phyloP scores from a whole-genome alignment of 1,284 basidiomycete species.

The Microbotryum silenes-acaulis region DNA sequence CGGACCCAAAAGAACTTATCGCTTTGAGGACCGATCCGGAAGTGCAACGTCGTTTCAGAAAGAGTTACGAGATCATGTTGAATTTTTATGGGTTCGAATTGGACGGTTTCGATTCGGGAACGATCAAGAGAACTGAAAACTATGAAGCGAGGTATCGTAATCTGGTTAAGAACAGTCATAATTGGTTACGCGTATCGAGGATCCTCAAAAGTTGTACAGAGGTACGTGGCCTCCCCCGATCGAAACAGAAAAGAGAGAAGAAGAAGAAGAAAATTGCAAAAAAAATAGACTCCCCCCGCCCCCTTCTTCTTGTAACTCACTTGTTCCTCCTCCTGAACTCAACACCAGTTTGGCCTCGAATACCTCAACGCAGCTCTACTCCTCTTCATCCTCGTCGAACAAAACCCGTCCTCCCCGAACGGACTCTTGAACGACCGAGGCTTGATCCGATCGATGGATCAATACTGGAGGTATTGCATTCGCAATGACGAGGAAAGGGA shows the following conservation, averaged over 20 bases:
- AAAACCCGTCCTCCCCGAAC: constrained; percentile 2
- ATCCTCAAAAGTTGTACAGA: constrained; percentile 25
- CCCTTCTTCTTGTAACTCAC: no score
- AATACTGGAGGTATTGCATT: constrained; percentile 24
- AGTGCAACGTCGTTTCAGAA: background rate
- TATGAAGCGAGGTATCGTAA: constrained; percentile 14
- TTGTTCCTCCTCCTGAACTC: no score
- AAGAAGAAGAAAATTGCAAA: no score
- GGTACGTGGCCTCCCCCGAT: background rate
- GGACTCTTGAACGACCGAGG: constrained; percentile 2
- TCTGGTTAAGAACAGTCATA: constrained; percentile 16
- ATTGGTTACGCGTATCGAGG: constrained; percentile 24
- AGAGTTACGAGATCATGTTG: constrained; percentile 26
- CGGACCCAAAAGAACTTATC: background rate
- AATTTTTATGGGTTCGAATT: constrained; percentile 27
- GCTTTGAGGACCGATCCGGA: background rate
- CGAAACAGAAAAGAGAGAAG: no score
- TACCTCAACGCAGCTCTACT: constrained; percentile 20
- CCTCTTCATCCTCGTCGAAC: constrained; percentile 19
- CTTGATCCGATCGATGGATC: constrained; percentile 15
- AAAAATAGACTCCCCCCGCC: no score
- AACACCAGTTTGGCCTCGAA: constrained; percentile 16
- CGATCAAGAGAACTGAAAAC: constrained; percentile 6
- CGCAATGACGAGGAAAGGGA: constrained; percentile 12
- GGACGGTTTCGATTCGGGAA: constrained; percentile 12